Evolutionary conservation across 1,284 basidiomycete genomes (phyloP).

Genomic region (Sanghuangporus baumii): DNA sequence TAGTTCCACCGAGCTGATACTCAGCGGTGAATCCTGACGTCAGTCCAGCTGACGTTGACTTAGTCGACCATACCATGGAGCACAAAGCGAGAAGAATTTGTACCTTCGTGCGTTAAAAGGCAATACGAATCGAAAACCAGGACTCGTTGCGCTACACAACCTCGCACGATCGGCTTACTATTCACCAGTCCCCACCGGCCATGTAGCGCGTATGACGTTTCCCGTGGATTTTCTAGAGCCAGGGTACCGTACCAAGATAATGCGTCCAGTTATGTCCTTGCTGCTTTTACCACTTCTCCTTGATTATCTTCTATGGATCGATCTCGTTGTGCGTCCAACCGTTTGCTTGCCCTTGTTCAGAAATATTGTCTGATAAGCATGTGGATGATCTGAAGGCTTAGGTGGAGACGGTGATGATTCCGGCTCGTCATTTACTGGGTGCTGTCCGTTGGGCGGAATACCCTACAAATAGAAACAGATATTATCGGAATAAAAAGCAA

Average conservation of each 20-base stretch:
- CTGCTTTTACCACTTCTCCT: conserved; percentile 60
- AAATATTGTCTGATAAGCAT: conserved; percentile 63
- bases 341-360: conserved; percentile 44
- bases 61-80: background rate
- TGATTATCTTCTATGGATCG: conserved; percentile 40
- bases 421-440: conserved; percentile 13
- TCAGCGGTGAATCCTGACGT: conserved; percentile 56
- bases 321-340: conserved; percentile 52
- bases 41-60: conserved; percentile 48
- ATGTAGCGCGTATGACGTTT: conserved; percentile 30
- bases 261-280: conserved; percentile 56
- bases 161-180: conserved; percentile 2
- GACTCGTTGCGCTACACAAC: background rate
- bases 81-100: background rate
- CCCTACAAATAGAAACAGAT: conserved; percentile 8
- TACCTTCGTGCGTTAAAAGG: conserved; percentile 16
- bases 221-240: conserved; percentile 57
- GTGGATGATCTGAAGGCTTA: conserved; percentile 33
- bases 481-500: conserved; percentile 21
- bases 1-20: conserved; percentile 48
- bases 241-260: conserved; percentile 51
- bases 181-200: conserved; percentile 18
- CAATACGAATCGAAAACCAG: background rate
- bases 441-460: conserved; percentile 7
- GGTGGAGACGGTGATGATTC: conserved; percentile 18